Evolutionary conservation across 2,329 filamentous ascomycete species (phyloP).

Genomic region (Chalara sp.): DNA sequence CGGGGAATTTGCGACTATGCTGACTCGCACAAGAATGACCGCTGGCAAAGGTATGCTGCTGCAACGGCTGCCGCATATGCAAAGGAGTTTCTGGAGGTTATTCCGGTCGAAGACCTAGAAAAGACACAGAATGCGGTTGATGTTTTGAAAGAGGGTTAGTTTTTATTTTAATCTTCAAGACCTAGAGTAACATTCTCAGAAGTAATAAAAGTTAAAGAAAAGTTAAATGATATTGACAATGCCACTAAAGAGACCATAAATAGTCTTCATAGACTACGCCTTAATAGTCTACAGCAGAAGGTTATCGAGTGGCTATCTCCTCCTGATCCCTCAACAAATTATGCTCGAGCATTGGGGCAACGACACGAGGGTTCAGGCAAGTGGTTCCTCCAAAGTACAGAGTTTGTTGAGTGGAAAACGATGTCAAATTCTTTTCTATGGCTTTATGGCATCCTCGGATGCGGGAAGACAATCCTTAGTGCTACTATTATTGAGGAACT

Average conservation of each 20-base stretch:
- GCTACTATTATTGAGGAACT: conserved; percentile 25
- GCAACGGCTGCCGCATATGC: background rate
- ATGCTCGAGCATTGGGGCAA: conserved; percentile 24
- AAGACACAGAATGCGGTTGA: background rate
- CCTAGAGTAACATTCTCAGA: too few relatives aligned
- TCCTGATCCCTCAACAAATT: conserved; percentile 29
- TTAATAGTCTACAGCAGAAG: too few relatives aligned
- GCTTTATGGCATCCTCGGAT: conserved; percentile 34
- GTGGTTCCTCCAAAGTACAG: conserved; percentile 28
- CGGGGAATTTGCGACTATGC: conserved; percentile 23
- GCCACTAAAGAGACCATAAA: too few relatives aligned
- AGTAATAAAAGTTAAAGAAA: background rate
- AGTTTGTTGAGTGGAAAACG: conserved; percentile 27
- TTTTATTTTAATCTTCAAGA: too few relatives aligned
- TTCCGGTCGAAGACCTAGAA: background rate
- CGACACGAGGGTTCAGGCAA: conserved; percentile 27
- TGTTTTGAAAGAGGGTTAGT: background rate
- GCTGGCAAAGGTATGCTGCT: conserved; percentile 3
- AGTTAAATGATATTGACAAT: conserved; percentile 7
- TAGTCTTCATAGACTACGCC: too few relatives aligned
- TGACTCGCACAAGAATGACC: conserved; percentile 13
- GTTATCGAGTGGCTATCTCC: conserved; percentile 25
- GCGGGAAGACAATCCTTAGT: conserved; percentile 35
- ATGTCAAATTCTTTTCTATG: conserved; percentile 27
- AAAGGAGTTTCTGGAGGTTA: background rate